Percentiles rank a stretch among this genome's conserved stretches.
phyloP scores from a whole-genome alignment of 345 rosid genomes.

The Ceriops tagal region DNA sequence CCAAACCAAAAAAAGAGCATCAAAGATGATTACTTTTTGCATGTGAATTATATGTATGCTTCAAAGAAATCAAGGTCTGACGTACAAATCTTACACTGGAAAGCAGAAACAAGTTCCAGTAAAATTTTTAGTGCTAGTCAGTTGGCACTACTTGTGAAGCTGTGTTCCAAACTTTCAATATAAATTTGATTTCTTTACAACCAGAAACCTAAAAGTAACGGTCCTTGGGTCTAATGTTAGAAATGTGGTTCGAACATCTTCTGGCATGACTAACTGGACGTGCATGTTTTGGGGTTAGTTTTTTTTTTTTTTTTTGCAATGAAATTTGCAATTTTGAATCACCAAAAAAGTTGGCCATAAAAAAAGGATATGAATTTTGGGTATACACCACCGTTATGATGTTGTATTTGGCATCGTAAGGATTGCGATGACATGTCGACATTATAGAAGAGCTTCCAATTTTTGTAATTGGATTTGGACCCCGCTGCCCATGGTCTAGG shows the following conservation, averaged over 20 bases:
- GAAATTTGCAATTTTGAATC: too few relatives aligned
- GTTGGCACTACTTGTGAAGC: slow-evolving; percentile 2
- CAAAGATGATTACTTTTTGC: background rate
- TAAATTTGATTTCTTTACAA: background rate
- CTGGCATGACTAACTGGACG: background rate
- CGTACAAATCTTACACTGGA: background rate
- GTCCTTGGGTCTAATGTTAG: background rate
- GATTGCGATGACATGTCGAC: too few relatives aligned
- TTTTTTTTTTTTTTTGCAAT: too few relatives aligned
- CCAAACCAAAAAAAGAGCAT: too few relatives aligned
- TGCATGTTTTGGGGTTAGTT: background rate
- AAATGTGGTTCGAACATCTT: background rate
- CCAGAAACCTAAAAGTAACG: background rate
- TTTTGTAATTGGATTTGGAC: too few relatives aligned
- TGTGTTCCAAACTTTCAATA: background rate
- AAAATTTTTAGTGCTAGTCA: background rate
- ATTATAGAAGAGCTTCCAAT: too few relatives aligned
- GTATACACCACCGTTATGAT: too few relatives aligned
- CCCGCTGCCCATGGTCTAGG: too few relatives aligned
- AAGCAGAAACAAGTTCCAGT: background rate
- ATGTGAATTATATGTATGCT: slow-evolving; percentile 10
- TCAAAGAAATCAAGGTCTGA: background rate
- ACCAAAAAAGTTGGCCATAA: too few relatives aligned
- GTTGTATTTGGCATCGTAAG: too few relatives aligned
- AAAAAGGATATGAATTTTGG: too few relatives aligned